Evolutionary conservation across 768 basidiomycete species (phyloP), one percentile per base, ranked within the genome.

Genomic region (Lactarius sp.): DNA sequence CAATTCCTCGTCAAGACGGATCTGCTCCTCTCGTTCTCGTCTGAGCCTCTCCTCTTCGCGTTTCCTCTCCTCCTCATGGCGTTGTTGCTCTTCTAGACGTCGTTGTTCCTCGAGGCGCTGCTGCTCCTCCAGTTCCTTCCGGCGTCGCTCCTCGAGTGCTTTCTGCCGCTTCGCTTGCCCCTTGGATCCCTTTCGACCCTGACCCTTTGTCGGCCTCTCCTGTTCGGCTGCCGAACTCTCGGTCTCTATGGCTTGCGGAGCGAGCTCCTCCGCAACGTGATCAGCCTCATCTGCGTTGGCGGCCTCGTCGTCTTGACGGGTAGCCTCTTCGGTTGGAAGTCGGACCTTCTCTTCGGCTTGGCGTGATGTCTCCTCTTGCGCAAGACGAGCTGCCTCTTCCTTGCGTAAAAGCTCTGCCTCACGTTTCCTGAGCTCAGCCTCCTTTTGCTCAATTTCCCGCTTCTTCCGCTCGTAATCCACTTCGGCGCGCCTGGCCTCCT

Each of bases 61-160:
- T 49, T 41, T 47, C 56, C 49, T 46, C 31, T 52, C 73, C 65
- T 77, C 76, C 61, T 79, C 77, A 2, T 74, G 71, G 12, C 67
- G 66, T 10, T 66, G 66, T 31, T 58, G 74, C 47, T 74, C 68
- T 52, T 55, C 47, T 6, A 42, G 34, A 6, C 9, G 44, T 9
- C 31, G 49, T 64, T 77, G 20, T 27, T 53, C 58, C 50, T 52
- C 39, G 9, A 52, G 37, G 18, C 13, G 47, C 44, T 52, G 49
- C 46, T 58, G 39, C 27, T 51, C 18, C 53, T 60, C 65, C 18
- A 51, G 18, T 18, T 65, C 56, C 42, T 69, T 52, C 46, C 47
- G 60, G 41, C 61, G 61, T 54, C 46, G 59, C 52, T 59, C 64
- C 54, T 63, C 67, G 31, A 50, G 22, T 61, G 51, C 65, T 52